A percentile compares a stretch with the other conserved stretches of the same genome.
phyloP scores from a whole-genome alignment of 768 basidiomycete genomes.

The Pisolithus orientalis region DNA sequence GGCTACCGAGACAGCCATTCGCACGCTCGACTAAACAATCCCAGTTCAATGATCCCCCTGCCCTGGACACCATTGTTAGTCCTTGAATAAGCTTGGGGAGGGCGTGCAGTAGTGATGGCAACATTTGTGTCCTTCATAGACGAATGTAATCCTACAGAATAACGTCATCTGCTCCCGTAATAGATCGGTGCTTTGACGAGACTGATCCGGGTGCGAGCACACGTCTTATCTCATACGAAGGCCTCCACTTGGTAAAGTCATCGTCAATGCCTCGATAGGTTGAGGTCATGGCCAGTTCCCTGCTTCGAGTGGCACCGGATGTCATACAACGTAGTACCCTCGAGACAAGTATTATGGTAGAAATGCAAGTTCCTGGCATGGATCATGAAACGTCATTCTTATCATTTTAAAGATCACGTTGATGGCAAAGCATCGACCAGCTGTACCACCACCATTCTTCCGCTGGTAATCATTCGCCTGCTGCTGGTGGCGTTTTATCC shows the following conservation, averaged over 20 bases:
- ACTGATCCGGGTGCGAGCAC: too few relatives aligned
- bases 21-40: background rate
- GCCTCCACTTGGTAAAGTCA: too few relatives aligned
- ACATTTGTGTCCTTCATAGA: background rate
- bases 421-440: background rate
- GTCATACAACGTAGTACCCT: too few relatives aligned
- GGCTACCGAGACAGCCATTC: background rate
- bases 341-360: too few relatives aligned
- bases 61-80: background rate
- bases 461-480: constrained; percentile 33
- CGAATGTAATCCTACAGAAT: background rate
- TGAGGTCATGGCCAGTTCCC: too few relatives aligned
- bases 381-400: background rate
- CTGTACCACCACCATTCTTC: background rate
- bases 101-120: background rate
- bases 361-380: too few relatives aligned
- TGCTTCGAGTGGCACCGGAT: too few relatives aligned
- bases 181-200: too few relatives aligned
- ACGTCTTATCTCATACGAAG: too few relatives aligned
- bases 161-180: background rate
- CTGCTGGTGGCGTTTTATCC: constrained; percentile 47
- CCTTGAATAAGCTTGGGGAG: background rate
- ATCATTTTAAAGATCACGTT: background rate
- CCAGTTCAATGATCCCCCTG: background rate
- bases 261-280: too few relatives aligned